A percentile compares a stretch with the other conserved stretches of the same genome.
Evolutionary conservation across 2,329 filamentous ascomycete species (phyloP).

Genomic region (Fusarium euwallaceae): DNA sequence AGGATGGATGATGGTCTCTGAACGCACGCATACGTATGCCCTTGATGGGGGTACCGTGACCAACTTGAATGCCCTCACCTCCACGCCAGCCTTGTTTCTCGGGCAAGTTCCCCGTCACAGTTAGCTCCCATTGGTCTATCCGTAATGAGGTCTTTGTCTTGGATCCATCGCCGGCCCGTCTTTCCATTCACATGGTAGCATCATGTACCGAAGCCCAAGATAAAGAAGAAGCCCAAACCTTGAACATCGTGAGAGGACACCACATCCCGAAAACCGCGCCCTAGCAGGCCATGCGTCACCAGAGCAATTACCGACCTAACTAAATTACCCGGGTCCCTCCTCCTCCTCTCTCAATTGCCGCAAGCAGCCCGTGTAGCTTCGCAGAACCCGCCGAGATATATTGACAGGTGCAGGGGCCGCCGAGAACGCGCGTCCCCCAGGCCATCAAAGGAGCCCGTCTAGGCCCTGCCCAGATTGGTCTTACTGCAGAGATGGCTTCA

Average conservation of each 20-base stretch:
- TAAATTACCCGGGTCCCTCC: neutral
- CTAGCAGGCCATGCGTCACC: neutral
- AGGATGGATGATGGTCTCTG: constrained; percentile 11
- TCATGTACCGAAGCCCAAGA: neutral
- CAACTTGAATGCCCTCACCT: constrained; percentile 11
- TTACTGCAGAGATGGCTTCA: constrained; percentile 18
- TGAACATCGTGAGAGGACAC: neutral
- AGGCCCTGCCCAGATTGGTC: constrained; percentile 4
- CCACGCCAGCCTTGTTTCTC: constrained; percentile 1
- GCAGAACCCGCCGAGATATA: constrained; percentile 27
- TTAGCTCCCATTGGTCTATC: neutral
- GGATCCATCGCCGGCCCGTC: neutral
- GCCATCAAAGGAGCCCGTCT: constrained; percentile 7
- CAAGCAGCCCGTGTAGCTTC: constrained; percentile 8
- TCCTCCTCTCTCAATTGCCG: neutral
- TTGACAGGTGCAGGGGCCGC: constrained; percentile 22
- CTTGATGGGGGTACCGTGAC: constrained; percentile 16
- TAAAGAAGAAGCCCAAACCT: neutral
- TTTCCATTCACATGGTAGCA: neutral
- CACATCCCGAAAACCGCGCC: constrained; percentile 6
- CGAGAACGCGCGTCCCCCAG: constrained; percentile 42
- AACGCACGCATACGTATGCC: constrained; percentile 24
- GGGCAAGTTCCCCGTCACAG: neutral
- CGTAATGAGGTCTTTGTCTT: neutral
- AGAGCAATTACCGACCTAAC: neutral